Percentiles rank a stretch among this genome's conserved stretches.
phyloP scores from a whole-genome alignment of 2,329 filamentous ascomycete species.

The Cordyceps cateniannulata region DNA sequence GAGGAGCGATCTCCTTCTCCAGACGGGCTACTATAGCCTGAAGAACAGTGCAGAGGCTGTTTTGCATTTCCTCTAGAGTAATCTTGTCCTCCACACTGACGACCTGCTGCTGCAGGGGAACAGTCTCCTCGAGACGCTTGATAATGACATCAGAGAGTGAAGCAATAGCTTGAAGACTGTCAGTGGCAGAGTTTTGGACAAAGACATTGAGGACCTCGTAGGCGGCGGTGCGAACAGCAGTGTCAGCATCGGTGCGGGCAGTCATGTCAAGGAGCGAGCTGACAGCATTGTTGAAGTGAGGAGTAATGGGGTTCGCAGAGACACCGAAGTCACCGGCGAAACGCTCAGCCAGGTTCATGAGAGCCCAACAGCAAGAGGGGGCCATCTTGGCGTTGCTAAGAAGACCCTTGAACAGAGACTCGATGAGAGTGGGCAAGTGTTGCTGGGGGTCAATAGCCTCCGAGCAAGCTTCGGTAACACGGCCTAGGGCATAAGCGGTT shows the following conservation, averaged over 20 bases:
- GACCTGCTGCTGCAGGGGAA: constrained; percentile 84
- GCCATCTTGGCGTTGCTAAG: constrained; percentile 94
- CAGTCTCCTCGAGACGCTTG: constrained; percentile 82
- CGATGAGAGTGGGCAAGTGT: constrained; percentile 79
- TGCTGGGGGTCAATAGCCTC: constrained; percentile 80
- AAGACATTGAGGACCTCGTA: constrained; percentile 97
- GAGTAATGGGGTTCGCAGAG: constrained; percentile 72
- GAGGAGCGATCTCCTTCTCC: constrained; percentile 83
- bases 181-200: constrained; percentile 81
- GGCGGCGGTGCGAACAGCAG: constrained; percentile 84
- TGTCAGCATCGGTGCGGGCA: constrained; percentile 74
- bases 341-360: constrained; percentile 96
- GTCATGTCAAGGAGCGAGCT: constrained; percentile 80
- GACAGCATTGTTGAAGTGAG: constrained; percentile 90
- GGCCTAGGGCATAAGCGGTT: constrained; percentile 89
- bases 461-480: constrained; percentile 90
- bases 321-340: constrained; percentile 83
- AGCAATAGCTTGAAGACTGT: constrained; percentile 75
- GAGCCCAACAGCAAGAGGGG: constrained; percentile 94
- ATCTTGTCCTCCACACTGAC: constrained; percentile 96
- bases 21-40: constrained; percentile 87
- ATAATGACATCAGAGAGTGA: constrained; percentile 82
- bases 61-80: constrained; percentile 95
- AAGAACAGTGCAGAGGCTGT: constrained; percentile 84
- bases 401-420: constrained; percentile 82